Evolutionary conservation across 345 rosid genomes (phyloP), one percentile per base, ranked within the genome.

Genomic region (Gossypium australe): DNA sequence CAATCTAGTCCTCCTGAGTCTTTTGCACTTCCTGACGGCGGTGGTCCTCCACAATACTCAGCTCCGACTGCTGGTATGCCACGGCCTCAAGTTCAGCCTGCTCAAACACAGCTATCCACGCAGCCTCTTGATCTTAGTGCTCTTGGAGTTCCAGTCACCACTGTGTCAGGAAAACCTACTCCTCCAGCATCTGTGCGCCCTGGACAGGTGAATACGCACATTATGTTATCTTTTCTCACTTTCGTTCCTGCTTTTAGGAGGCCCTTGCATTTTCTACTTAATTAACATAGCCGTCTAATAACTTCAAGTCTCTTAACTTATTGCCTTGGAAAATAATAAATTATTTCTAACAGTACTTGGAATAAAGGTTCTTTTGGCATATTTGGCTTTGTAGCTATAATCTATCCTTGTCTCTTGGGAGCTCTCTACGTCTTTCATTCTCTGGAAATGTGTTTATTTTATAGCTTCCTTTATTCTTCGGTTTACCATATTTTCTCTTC

Each of bases 51-150:
- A 48, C 93, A 87, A 82, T 80, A 81, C 60, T 67, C 87, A 18
- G 77, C 79, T 76, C 87, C 75, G 71, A 75, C 88, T 77, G 85
- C 78, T 69, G 47, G 68, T 34, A 67, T 76, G 63, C 77, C 76
- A 44, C 89, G 86, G 71, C 74, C 87, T 73, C 87, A 78, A 16
- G 78, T 78, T 75, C 90, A 79, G 78, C 78, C 81, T 73, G 71
- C 88, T 55, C 90, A 80, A 80, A 76, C 49, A 56, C 88, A 87
- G 2, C 57, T 85, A 62, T 86, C 91, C 63, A 77, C 89, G 2
- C 94, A 90, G 73, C 98, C 98, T 78, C 97, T 95, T 79, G 98
- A 93, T 85, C 98, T 93, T 74, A 93, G 97, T 67, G 84, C 85
- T 53, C 98, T 95, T 62, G 98, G 98, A 79, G 93, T 87, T 75